These are phyloP conservation scores for California macrophylla DNA, from an alignment of 441 rosid genomes.

Conservation along the genomic window DNA sequence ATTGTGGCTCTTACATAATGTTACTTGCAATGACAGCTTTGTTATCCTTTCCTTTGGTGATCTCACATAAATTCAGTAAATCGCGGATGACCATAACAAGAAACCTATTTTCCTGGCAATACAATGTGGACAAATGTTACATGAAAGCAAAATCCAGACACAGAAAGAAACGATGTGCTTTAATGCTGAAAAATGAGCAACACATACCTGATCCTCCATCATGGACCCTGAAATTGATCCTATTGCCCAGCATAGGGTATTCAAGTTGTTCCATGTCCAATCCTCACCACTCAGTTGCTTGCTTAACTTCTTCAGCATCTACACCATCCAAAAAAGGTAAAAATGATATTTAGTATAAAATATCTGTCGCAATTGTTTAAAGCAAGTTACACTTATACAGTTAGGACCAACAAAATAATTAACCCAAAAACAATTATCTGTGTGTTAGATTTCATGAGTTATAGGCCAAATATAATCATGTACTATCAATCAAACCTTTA, in stretches of 20 bases:
- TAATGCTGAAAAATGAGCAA: neutral
- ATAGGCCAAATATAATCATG: too few species aligned
- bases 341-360: too few species aligned
- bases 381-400: too few species aligned
- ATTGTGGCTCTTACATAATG: conserved; percentile 65
- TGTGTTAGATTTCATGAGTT: too few species aligned
- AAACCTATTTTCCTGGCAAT: conserved; percentile 89
- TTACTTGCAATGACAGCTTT: conserved; percentile 99
- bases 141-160: too few species aligned
- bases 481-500: too few species aligned
- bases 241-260: conserved; percentile 98
- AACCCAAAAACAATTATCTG: too few species aligned
- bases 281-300: conserved; percentile 97
- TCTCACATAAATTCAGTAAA: conserved; percentile 91
- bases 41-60: conserved; percentile 96
- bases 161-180: too few species aligned
- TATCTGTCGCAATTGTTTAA: too few species aligned
- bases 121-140: neutral
- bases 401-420: too few species aligned
- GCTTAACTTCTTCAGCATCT: conserved; percentile 94
- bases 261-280: conserved; percentile 96
- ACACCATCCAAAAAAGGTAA: too few species aligned
- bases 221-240: conserved; percentile 99
- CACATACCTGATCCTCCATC: conserved; percentile 94
- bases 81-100: conserved; percentile 99